phyloP scores from a whole-genome alignment of 306 rosid genomes.

The Sechiopsis laciniata region DNA sequence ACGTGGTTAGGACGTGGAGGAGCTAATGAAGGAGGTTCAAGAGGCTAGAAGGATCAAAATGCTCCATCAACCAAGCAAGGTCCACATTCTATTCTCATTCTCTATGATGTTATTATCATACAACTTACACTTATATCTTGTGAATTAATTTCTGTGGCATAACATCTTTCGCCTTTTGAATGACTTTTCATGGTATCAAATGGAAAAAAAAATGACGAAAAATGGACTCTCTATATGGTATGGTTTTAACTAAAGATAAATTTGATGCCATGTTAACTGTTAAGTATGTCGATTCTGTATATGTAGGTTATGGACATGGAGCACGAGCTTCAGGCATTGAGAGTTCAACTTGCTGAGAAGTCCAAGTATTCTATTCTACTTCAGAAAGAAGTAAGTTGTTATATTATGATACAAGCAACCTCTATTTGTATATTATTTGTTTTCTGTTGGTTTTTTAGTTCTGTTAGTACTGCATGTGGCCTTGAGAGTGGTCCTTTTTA shows the following conservation, averaged over 20 bases:
- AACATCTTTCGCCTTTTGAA: no score
- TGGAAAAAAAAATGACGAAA: background rate
- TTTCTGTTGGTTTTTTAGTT: background rate
- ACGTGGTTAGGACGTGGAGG: constrained; percentile 63
- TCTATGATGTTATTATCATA: constrained; percentile 11
- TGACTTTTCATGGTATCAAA: background rate
- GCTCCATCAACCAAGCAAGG: constrained; percentile 99
- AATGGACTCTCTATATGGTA: background rate
- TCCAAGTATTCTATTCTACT: constrained; percentile 67
- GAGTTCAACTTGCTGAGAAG: constrained; percentile 73
- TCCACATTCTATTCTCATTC: constrained; percentile 25
- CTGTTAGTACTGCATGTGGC: background rate
- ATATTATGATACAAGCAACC: background rate
- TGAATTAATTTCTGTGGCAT: no score
- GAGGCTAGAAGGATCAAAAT: constrained; percentile 32
- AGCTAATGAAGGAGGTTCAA: constrained; percentile 87
- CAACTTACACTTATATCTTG: background rate
- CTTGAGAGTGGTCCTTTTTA: constrained; percentile 7
- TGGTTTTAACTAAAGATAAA: background rate
- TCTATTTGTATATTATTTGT: no score
- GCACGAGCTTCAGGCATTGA: constrained; percentile 80
- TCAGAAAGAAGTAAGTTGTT: constrained; percentile 60
- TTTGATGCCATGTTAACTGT: background rate
- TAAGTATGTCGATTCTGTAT: constrained; percentile 4
- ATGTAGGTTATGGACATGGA: constrained; percentile 95